Percentiles rank a stretch among this genome's conserved stretches.
phyloP scores from a whole-genome alignment of 2,329 filamentous ascomycete genomes.

The Ascochyta pisi region DNA sequence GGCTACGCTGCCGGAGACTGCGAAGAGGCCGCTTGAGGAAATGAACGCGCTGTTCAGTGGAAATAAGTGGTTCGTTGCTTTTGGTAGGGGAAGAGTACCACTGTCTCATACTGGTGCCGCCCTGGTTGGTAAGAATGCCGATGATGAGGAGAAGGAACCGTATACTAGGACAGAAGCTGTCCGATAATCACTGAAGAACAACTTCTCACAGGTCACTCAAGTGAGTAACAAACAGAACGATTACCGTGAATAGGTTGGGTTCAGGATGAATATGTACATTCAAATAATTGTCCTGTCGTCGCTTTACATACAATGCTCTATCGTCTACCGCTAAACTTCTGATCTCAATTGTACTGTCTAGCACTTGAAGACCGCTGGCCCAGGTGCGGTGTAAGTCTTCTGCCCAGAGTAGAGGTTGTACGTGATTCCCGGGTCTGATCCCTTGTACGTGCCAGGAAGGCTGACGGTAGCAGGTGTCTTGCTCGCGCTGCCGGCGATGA shows the following conservation, averaged over 20 bases:
- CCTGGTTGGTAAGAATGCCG: too few species aligned
- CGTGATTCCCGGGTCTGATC: slow-evolving; percentile 40
- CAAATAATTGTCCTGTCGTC: neutral
- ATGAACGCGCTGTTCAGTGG: slow-evolving; percentile 66
- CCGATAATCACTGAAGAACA: too few species aligned
- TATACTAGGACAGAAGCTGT: too few species aligned
- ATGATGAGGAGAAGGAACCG: too few species aligned
- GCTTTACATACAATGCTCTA: neutral
- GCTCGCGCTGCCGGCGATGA: slow-evolving; percentile 37
- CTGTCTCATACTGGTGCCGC: too few species aligned
- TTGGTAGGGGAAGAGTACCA: neutral
- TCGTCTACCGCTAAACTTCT: neutral
- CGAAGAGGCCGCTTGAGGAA: slow-evolving; percentile 66
- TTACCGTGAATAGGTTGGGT: too few species aligned
- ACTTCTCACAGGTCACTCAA: too few species aligned
- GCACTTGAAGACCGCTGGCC: slow-evolving; percentile 59
- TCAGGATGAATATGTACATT: neutral
- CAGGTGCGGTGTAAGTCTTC: slow-evolving; percentile 57
- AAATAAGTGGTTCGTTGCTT: slow-evolving; percentile 10
- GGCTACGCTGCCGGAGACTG: slow-evolving; percentile 68
- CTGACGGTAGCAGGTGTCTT: slow-evolving; percentile 33
- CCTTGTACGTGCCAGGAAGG: slow-evolving; percentile 44
- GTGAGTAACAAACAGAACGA: too few species aligned
- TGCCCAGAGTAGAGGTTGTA: slow-evolving; percentile 41
- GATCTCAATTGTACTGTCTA: slow-evolving; percentile 31